Conservation (phyloP, 2,329 filamentous ascomycete species). For the Onygenales sp. region DNA sequence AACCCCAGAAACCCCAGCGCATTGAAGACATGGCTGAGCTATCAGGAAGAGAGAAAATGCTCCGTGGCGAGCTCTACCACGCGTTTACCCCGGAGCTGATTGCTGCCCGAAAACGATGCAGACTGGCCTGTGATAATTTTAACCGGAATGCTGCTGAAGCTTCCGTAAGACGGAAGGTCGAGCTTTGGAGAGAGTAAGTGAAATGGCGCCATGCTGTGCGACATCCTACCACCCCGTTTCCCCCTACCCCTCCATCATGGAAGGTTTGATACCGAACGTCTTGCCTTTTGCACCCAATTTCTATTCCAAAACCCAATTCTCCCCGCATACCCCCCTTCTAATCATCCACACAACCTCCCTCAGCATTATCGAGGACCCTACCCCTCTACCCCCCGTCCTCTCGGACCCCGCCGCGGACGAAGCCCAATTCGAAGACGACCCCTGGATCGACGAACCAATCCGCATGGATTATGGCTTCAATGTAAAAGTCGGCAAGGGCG, state of each 20-base stretch:
- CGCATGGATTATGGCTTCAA: slow-evolving; percentile 72
- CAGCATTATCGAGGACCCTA: slow-evolving; percentile 55
- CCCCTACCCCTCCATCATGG: not conserved
- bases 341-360: not conserved
- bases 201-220: not conserved
- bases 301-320: not conserved
- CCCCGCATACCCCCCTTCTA: slow-evolving; percentile 1
- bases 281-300: not conserved
- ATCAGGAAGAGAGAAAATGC: slow-evolving; percentile 42
- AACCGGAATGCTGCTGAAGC: slow-evolving; percentile 51
- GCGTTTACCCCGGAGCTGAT: slow-evolving; percentile 61
- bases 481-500: slow-evolving; percentile 57
- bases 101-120: slow-evolving; percentile 54
- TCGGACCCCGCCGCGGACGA: slow-evolving; percentile 55
- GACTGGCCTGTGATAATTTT: slow-evolving; percentile 51
- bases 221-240: not conserved
- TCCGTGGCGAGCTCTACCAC: slow-evolving; percentile 61
- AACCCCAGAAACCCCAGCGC: not conserved
- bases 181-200: slow-evolving; percentile 63
- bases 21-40: not conserved
- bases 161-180: slow-evolving; percentile 51
- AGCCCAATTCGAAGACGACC: slow-evolving; percentile 51
- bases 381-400: slow-evolving; percentile 52
- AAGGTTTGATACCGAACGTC: not conserved
- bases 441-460: slow-evolving; percentile 62